Evolutionary conservation across 805 yeast genomes (phyloP), one percentile per base, ranked within the genome.

Genomic region (Ogataea paraovalis): DNA sequence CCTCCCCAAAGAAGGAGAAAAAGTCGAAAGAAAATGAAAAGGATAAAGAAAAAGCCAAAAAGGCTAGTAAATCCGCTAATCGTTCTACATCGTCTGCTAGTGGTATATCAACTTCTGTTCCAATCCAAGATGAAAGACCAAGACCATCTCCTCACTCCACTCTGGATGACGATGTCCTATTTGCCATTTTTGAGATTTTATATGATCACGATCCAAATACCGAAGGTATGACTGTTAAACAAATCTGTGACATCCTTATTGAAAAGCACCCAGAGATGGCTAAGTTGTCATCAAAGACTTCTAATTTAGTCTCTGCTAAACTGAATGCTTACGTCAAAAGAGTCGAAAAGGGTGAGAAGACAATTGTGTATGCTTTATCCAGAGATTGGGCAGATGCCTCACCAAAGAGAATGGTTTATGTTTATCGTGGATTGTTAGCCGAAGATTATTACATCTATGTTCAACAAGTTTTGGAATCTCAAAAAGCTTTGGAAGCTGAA

Each of bases 321-420:
- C 70, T 87, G 56, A 87, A 87, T 62, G 94, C 94, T 18, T 87
- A 87, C 61, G 94, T 87, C 41, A 87, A 87, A 62, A 78, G 91
- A 58, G 86, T 87, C 27, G 95, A 87, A 62, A 86, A 86, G 60
- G 94, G 94, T 54, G 95, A 87, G 62, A 74, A 80, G 51, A 75
- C 80, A 39, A 72, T 87, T 58, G 76, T 77, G 48, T 87, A 87
- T 64, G 88, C 92, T 18, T 68, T 87, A 39, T 82, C 89, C 1
- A 78, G 96, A 68, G 94, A 87, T 65, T 87, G 96, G 96, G 92
- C 95, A 3, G 92, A 86, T 64, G 89, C 92, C 16, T 82, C 89
- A 2, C 96, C 96, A 44, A 83, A 87, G 60, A 75, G 96, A 71
- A 87, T 87, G 96, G 90, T 87, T 23, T 87, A 87, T 59, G 90